phyloP scores from a whole-genome alignment of 257 asterid genomes.

The Solanum bulbocastanum region DNA sequence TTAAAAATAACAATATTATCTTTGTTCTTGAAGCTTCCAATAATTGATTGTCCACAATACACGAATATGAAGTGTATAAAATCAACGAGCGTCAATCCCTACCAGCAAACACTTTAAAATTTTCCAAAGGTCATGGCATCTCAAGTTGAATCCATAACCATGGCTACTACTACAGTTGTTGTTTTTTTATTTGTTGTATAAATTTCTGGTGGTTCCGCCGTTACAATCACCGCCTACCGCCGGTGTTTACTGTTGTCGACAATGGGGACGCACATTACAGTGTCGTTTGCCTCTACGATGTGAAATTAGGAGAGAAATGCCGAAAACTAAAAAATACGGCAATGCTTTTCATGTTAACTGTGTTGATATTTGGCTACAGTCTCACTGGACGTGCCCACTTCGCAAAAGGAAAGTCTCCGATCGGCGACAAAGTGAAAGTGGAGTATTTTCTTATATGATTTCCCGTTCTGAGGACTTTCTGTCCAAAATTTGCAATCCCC shows the following conservation, averaged over 20 bases:
- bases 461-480: not conserved
- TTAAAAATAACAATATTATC: not conserved
- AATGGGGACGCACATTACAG: not conserved
- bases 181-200: not conserved
- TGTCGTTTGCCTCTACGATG: conserved; percentile 25
- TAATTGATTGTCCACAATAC: not conserved
- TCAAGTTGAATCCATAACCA: not conserved
- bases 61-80: not conserved
- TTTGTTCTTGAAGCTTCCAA: not conserved
- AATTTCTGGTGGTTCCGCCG: not conserved
- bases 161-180: not conserved
- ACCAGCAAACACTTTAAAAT: not conserved
- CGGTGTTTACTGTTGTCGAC: not conserved
- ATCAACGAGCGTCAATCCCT: not conserved
- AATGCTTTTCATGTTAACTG: conserved; percentile 30
- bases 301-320: conserved; percentile 17
- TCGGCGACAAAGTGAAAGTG: not conserved
- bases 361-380: conserved; percentile 22
- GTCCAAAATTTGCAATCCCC: not conserved
- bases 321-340: conserved; percentile 23
- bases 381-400: conserved; percentile 31
- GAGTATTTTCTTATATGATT: not conserved
- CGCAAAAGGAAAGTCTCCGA: conserved; percentile 13
- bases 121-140: not conserved
- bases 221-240: not conserved